phyloP scores from a whole-genome alignment of 2,329 filamentous ascomycete species.

The Microsporum ferrugineum region DNA sequence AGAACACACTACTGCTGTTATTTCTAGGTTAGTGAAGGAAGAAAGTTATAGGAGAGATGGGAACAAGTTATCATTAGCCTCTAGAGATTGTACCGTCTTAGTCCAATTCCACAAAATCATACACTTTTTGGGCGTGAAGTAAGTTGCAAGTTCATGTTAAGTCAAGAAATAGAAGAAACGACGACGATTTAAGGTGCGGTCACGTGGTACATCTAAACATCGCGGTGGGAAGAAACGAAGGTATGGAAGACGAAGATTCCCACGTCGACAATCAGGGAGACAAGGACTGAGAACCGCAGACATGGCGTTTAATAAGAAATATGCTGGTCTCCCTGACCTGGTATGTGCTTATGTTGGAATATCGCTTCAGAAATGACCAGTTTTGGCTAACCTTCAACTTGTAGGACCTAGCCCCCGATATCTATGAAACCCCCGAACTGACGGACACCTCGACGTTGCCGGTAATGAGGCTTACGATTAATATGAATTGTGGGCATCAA shows the following conservation, averaged over 20 bases:
- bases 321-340: constrained; percentile 67
- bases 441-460: constrained; percentile 78
- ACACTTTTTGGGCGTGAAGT: too few species aligned
- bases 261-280: constrained; percentile 7
- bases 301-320: constrained; percentile 72
- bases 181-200: neutral
- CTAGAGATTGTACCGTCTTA: neutral
- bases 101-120: neutral
- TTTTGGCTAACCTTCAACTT: constrained; percentile 8
- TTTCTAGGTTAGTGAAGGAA: neutral
- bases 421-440: constrained; percentile 91
- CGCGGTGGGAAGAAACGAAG: neutral
- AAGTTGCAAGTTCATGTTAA: neutral
- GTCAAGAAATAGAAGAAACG: neutral
- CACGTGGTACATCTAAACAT: neutral
- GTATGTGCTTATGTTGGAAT: constrained; percentile 36
- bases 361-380: constrained; percentile 4
- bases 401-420: constrained; percentile 82
- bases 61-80: neutral
- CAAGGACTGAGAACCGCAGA: constrained; percentile 10
- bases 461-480: constrained; percentile 36
- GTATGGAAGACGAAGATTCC: neutral
- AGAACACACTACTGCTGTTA: neutral
- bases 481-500: neutral
- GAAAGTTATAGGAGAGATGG: neutral